These are phyloP conservation scores for Pyrus pyrifolia DNA, from an alignment of 306 rosid genomes.

Conservation along the genomic window DNA sequence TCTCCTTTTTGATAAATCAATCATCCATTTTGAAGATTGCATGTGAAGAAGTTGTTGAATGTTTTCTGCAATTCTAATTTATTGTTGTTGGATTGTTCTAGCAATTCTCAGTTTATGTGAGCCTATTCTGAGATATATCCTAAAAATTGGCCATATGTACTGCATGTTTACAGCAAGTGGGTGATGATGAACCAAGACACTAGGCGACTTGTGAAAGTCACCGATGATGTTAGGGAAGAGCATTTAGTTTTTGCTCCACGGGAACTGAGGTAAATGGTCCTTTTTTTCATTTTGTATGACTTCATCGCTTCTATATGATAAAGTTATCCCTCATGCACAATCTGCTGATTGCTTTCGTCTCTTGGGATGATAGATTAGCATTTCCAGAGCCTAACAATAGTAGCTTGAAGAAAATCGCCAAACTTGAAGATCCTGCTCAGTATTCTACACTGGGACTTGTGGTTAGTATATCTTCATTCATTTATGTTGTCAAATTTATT, in stretches of 20 bases:
- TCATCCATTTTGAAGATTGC: background rate
- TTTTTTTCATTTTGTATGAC: background rate
- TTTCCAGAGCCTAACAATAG: conserved; percentile 67
- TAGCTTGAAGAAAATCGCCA: conserved; percentile 67
- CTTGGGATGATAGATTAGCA: conserved; percentile 49
- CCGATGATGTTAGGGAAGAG: conserved; percentile 80
- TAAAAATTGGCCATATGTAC: conserved; percentile 17
- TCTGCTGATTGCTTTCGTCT: conserved; percentile 8
- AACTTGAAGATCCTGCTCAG: conserved; percentile 71
- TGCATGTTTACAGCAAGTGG: conserved; percentile 78
- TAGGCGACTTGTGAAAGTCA: conserved; percentile 77
- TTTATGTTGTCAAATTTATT: conserved; percentile 10
- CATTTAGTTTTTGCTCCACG: conserved; percentile 60
- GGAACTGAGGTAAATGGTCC: conserved; percentile 51
- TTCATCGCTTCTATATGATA: background rate
- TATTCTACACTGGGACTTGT: conserved; percentile 57
- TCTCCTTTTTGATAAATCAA: background rate
- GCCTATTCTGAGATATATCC: conserved; percentile 3
- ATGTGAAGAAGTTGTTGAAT: background rate
- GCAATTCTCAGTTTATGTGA: conserved; percentile 1
- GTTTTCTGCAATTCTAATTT: background rate
- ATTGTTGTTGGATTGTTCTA: background rate
- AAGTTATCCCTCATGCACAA: background rate
- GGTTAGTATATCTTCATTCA: conserved; percentile 42
- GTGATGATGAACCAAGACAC: conserved; percentile 93